Evolutionary conservation across 2,329 filamentous ascomycete species (phyloP).

Genomic region (Herpotrichia juniperi): DNA sequence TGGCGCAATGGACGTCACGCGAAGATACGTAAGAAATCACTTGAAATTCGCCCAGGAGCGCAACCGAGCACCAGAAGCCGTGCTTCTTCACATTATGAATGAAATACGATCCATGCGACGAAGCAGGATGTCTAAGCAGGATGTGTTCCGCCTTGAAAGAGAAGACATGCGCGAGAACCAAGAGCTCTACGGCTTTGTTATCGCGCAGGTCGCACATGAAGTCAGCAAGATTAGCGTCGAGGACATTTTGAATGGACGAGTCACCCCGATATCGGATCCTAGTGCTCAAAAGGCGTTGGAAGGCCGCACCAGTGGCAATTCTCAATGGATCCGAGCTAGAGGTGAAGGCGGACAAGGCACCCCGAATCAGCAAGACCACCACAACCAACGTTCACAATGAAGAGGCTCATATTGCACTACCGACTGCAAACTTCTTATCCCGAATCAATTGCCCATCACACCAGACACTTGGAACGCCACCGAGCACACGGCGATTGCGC

Average conservation of each 20-base stretch:
- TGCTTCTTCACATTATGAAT: conserved; percentile 87
- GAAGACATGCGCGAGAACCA: conserved; percentile 78
- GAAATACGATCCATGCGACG: conserved; percentile 88
- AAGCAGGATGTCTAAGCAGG: conserved; percentile 82
- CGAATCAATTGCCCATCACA: too few relatives aligned
- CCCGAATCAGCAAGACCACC: conserved; percentile 44
- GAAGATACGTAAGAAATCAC: conserved; percentile 73
- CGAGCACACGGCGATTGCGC: too few relatives aligned
- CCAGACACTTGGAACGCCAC: too few relatives aligned
- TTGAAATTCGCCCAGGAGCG: conserved; percentile 74
- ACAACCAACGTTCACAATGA: conserved; percentile 47
- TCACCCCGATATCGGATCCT: conserved; percentile 42
- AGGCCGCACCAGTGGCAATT: conserved; percentile 48
- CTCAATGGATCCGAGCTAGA: conserved; percentile 44
- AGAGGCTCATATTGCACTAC: too few relatives aligned
- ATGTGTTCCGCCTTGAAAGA: conserved; percentile 80
- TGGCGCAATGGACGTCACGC: conserved; percentile 72
- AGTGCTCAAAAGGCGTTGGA: conserved; percentile 56
- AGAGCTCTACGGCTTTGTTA: conserved; percentile 76
- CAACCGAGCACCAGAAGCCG: conserved; percentile 82
- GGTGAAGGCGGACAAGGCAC: conserved; percentile 43
- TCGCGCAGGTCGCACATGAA: conserved; percentile 74
- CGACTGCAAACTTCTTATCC: too few relatives aligned
- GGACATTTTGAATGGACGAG: conserved; percentile 39
- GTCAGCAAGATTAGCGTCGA: conserved; percentile 71